Conservation (phyloP, 2,329 filamentous ascomycete genomes). For the Eutypella sp. region DNA sequence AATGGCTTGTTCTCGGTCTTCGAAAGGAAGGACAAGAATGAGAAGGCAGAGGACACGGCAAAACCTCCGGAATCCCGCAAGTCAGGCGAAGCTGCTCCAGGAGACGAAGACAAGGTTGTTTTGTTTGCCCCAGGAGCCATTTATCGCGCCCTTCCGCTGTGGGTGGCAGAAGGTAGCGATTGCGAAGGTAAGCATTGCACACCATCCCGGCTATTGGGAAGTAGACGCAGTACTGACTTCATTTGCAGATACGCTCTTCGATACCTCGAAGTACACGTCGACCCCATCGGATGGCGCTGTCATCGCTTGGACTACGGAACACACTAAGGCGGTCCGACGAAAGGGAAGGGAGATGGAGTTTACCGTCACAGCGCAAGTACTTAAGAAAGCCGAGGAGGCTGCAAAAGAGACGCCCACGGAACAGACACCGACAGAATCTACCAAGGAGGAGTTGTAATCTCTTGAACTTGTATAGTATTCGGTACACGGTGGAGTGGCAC, state of each 20-base stretch:
- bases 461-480: no score
- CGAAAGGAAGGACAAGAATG: constrained; percentile 27
- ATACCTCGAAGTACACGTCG: constrained; percentile 22
- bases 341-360: constrained; percentile 28
- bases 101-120: constrained; percentile 26
- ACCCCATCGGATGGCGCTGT: constrained; percentile 21
- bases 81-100: constrained; percentile 7
- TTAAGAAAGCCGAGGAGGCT: constrained; percentile 15
- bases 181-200: constrained; percentile 41
- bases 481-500: no score
- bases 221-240: not conserved
- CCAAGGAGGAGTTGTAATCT: not conserved
- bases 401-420: not conserved
- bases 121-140: constrained; percentile 49
- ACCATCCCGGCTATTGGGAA: not conserved
- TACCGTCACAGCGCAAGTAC: constrained; percentile 29
- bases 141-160: constrained; percentile 45
- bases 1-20: constrained; percentile 21
- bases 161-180: constrained; percentile 37
- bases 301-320: constrained; percentile 24
- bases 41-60: constrained; percentile 22
- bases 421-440: not conserved
- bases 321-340: constrained; percentile 22
- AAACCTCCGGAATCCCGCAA: constrained; percentile 11
- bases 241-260: constrained; percentile 6